Conservation (phyloP, 2,329 filamentous ascomycete genomes). For the Simplicillium aogashimaense region DNA sequence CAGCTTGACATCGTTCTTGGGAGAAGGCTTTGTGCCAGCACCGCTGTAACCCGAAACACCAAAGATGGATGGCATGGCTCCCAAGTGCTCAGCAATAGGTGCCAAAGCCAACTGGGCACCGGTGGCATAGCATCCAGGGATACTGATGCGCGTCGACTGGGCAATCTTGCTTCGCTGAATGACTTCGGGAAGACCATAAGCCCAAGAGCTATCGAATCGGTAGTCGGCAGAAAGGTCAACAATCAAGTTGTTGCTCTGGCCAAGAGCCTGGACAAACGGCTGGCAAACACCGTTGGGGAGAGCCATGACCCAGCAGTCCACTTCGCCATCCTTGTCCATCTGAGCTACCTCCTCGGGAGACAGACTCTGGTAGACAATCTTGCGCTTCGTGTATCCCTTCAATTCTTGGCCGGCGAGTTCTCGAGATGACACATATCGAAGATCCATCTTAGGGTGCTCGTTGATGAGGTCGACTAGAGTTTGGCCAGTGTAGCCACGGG, state of each 20-base stretch:
- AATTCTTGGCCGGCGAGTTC: slow-evolving; percentile 82
- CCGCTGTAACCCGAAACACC: slow-evolving; percentile 92
- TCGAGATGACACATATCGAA: slow-evolving; percentile 85
- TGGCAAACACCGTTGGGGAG: slow-evolving; percentile 92
- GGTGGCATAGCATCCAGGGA: slow-evolving; percentile 93
- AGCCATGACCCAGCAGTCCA: slow-evolving; percentile 97
- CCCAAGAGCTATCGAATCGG: slow-evolving; percentile 77
- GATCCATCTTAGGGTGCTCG: slow-evolving; percentile 79
- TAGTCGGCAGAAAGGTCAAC: slow-evolving; percentile 96
- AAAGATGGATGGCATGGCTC: slow-evolving; percentile 72
- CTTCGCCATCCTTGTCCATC: slow-evolving; percentile 73
- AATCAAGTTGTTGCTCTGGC: slow-evolving; percentile 61
- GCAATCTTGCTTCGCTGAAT: slow-evolving; percentile 68
- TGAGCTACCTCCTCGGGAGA: slow-evolving; percentile 75
- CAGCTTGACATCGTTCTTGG: slow-evolving; percentile 82
- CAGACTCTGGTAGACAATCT: slow-evolving; percentile 88
- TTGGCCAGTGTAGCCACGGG: slow-evolving; percentile 89
- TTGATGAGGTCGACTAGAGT: slow-evolving; percentile 82
- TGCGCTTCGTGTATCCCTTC: slow-evolving; percentile 80
- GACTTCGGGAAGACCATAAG: slow-evolving; percentile 83
- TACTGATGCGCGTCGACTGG: slow-evolving; percentile 72
- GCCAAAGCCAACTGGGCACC: slow-evolving; percentile 84
- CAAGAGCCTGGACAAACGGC: slow-evolving; percentile 83
- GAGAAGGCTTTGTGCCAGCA: slow-evolving; percentile 85
- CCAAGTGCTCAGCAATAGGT: slow-evolving; percentile 67